Conservation (phyloP, 176 grass and related monocot genomes). For the Juncus inflexus region DNA sequence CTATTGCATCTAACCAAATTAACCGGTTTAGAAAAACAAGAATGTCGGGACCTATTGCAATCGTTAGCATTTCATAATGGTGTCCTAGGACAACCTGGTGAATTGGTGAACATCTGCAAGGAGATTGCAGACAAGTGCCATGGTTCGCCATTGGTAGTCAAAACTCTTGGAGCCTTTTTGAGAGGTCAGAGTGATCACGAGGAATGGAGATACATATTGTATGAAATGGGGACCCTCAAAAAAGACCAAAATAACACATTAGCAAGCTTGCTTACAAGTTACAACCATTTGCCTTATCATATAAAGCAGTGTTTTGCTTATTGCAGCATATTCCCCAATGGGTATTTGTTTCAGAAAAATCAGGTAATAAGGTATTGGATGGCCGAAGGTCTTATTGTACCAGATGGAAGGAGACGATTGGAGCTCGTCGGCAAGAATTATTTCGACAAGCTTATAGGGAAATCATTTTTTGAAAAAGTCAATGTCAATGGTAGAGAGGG, state of each 20-base stretch:
- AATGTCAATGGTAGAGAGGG: background rate
- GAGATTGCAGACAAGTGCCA: slow-evolving; percentile 20
- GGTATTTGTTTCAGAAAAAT: slow-evolving; percentile 45
- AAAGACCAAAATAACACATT: slow-evolving; percentile 15
- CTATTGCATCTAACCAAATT: slow-evolving; percentile 3
- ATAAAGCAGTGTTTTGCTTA: slow-evolving; percentile 57
- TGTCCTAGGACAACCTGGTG: background rate
- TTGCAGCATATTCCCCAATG: slow-evolving; percentile 41
- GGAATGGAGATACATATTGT: slow-evolving; percentile 9
- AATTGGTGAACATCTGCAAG: slow-evolving; percentile 20
- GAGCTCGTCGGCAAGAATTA: slow-evolving; percentile 34
- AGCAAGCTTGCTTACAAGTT: slow-evolving; percentile 51
- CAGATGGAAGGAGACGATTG: slow-evolving; percentile 7
- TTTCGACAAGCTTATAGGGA: slow-evolving; percentile 46
- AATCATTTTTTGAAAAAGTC: slow-evolving; percentile 37
- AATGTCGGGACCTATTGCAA: slow-evolving; percentile 27
- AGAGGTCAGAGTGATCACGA: slow-evolving; percentile 1
- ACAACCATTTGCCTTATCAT: slow-evolving; percentile 52
- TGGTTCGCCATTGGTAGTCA: slow-evolving; percentile 34
- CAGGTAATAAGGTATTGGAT: slow-evolving; percentile 59
- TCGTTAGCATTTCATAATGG: slow-evolving; percentile 2
- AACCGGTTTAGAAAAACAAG: slow-evolving; percentile 17
- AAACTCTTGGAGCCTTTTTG: slow-evolving; percentile 19
- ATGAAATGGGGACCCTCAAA: slow-evolving; percentile 24
- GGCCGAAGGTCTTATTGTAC: slow-evolving; percentile 44